These are phyloP conservation scores for Ephemerocybe angulata DNA, from an alignment of 768 basidiomycete genomes.

Conservation along the genomic window DNA sequence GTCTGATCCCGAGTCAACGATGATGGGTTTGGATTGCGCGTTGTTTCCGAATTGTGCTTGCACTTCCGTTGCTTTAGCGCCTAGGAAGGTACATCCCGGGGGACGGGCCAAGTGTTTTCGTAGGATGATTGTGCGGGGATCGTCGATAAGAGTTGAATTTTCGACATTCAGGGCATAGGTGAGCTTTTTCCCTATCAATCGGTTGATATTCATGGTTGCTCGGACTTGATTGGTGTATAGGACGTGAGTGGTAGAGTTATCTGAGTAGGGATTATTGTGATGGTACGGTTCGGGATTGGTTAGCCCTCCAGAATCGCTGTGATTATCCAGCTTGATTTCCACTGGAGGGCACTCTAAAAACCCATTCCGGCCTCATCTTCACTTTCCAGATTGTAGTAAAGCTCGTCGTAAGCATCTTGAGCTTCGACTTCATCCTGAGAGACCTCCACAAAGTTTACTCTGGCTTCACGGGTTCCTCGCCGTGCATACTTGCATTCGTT, in stretches of 20 bases:
- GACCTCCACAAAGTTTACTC: slow-evolving; percentile 15
- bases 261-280: too few relatives aligned
- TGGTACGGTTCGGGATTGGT: too few relatives aligned
- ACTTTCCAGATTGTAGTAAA: slow-evolving; percentile 14
- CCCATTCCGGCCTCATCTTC: slow-evolving; percentile 13
- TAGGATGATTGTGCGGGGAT: too few relatives aligned
- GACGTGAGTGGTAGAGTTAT: too few relatives aligned
- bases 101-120: too few relatives aligned
- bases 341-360: slow-evolving; percentile 17
- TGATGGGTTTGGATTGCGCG: slow-evolving; percentile 6
- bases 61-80: slow-evolving; percentile 22
- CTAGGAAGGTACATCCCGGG: slow-evolving; percentile 31
- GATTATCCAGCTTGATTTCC: too few relatives aligned
- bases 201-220: too few relatives aligned
- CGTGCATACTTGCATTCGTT: slow-evolving; percentile 26
- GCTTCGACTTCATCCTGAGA: slow-evolving; percentile 14
- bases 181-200: too few relatives aligned
- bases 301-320: too few relatives aligned
- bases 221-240: too few relatives aligned
- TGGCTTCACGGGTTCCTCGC: slow-evolving; percentile 11
- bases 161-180: too few relatives aligned
- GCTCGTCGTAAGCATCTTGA: slow-evolving; percentile 25
- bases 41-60: background rate
- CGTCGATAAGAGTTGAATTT: too few relatives aligned
- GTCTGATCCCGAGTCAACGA: slow-evolving; percentile 31